Evolutionary conservation across 1,284 basidiomycete species (phyloP).

Genomic region (Sanghuangporus sanghuang): DNA sequence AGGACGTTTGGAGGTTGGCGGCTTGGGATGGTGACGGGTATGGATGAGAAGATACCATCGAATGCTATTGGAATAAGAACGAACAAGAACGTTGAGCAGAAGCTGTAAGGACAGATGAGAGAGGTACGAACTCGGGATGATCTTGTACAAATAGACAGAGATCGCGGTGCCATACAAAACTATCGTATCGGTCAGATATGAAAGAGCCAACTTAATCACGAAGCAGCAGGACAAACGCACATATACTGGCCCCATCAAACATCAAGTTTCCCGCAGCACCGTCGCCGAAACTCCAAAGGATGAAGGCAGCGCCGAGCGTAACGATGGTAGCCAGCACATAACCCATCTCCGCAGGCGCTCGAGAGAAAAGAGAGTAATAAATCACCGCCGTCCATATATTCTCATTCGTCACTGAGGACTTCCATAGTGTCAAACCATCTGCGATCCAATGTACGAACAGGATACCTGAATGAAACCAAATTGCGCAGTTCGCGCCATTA

Average conservation of each 20-base stretch:
- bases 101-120: background rate
- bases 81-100: conserved; percentile 6
- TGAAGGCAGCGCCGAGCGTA: conserved; percentile 52
- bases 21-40: conserved; percentile 31
- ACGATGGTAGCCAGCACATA: conserved; percentile 53
- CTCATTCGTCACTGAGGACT: conserved; percentile 71
- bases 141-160: conserved; percentile 63
- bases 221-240: conserved; percentile 37
- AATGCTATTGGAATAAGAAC: conserved; percentile 36
- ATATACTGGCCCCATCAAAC: conserved; percentile 83
- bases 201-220: conserved; percentile 3
- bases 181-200: conserved; percentile 25
- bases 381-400: conserved; percentile 73
- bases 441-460: conserved; percentile 85
- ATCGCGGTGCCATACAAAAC: conserved; percentile 69
- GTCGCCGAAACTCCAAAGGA: conserved; percentile 72
- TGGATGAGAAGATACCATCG: conserved; percentile 46
- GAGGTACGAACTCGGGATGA: conserved; percentile 61
- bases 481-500: background rate
- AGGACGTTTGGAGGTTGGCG: conserved; percentile 45
- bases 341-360: conserved; percentile 48
- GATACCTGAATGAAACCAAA: conserved; percentile 45
- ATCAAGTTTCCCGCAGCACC: conserved; percentile 75
- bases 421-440: conserved; percentile 80
- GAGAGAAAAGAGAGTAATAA: conserved; percentile 72